Evolutionary conservation across 2,329 filamentous ascomycete species (phyloP).

Genomic region (Curvularia sp.): DNA sequence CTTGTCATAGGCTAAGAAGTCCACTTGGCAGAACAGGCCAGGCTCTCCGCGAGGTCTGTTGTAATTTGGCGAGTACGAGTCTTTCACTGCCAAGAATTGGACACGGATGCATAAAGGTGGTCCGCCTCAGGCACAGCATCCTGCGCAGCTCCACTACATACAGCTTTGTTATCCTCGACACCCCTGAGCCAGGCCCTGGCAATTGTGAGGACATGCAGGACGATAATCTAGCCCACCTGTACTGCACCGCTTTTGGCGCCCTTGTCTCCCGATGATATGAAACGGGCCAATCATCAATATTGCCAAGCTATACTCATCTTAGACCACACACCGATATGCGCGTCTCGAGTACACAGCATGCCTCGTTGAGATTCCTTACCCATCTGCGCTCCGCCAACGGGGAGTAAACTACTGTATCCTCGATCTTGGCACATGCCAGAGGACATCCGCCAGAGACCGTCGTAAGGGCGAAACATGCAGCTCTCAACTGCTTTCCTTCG

Average conservation of each 20-base stretch:
- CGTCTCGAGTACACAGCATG: slow-evolving; percentile 15
- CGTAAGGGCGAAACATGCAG: background rate
- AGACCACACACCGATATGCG: slow-evolving; percentile 9
- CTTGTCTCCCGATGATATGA: slow-evolving; percentile 12
- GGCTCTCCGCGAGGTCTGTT: background rate
- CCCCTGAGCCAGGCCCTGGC: slow-evolving; percentile 12
- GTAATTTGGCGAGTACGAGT: background rate
- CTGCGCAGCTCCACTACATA: slow-evolving; percentile 6
- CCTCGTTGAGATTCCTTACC: background rate
- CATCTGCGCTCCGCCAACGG: background rate
- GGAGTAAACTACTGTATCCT: background rate
- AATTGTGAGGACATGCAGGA: background rate
- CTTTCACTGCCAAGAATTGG: background rate
- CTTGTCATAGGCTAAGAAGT: slow-evolving; percentile 18
- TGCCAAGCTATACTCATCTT: slow-evolving; percentile 21
- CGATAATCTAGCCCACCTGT: background rate
- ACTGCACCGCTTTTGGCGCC: background rate
- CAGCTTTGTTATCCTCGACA: background rate
- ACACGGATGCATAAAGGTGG: slow-evolving; percentile 5
- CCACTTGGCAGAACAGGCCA: slow-evolving; percentile 9
- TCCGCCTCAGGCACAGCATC: slow-evolving; percentile 5
- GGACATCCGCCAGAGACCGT: background rate
- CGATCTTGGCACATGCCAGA: background rate
- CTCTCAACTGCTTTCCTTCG: background rate
- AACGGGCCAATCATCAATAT: slow-evolving; percentile 19